These are phyloP conservation scores for Nidularia pulvinata DNA, from an alignment of 768 basidiomycete genomes.

Conservation along the genomic window DNA sequence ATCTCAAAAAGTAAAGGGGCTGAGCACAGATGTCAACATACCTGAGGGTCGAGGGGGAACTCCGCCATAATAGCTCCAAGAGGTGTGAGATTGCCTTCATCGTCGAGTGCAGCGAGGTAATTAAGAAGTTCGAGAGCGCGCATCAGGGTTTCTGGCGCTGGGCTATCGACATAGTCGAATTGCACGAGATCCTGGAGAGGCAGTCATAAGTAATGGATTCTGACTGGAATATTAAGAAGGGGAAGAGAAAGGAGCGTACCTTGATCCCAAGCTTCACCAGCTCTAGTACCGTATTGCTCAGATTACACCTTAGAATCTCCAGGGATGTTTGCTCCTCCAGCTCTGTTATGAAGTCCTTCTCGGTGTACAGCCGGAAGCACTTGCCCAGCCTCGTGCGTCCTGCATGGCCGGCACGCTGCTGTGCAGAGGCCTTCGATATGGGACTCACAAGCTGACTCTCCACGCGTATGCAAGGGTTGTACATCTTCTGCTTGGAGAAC, in stretches of 20 bases:
- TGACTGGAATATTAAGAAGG: neutral
- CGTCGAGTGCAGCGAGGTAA: constrained; percentile 89
- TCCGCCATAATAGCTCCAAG: constrained; percentile 95
- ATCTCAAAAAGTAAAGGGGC: neutral
- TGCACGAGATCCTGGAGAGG: constrained; percentile 81
- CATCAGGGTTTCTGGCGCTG: constrained; percentile 97
- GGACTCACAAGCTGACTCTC: constrained; percentile 94
- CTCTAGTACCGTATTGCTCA: constrained; percentile 93
- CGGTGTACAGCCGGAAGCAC: constrained; percentile 96
- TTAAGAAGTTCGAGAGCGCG: constrained; percentile 94
- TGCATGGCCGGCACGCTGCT: constrained; percentile 95
- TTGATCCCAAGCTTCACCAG: constrained; percentile 94
- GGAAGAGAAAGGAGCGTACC: constrained; percentile 30
- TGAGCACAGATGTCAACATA: constrained; percentile 20
- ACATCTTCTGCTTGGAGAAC: constrained; percentile 98
- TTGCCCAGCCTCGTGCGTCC: constrained; percentile 97
- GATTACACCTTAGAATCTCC: constrained; percentile 91
- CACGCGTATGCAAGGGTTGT: constrained; percentile 96
- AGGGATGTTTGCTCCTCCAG: constrained; percentile 97
- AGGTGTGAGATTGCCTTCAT: constrained; percentile 88
- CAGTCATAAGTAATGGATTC: neutral
- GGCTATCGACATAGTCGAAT: constrained; percentile 92
- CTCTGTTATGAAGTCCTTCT: constrained; percentile 95
- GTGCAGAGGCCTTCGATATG: constrained; percentile 96
- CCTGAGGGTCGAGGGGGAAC: constrained; percentile 98